Base-by-base conservation (phyloP, 2,329 filamentous ascomycete genomes). In the Fusarium camptoceras region DNA sequence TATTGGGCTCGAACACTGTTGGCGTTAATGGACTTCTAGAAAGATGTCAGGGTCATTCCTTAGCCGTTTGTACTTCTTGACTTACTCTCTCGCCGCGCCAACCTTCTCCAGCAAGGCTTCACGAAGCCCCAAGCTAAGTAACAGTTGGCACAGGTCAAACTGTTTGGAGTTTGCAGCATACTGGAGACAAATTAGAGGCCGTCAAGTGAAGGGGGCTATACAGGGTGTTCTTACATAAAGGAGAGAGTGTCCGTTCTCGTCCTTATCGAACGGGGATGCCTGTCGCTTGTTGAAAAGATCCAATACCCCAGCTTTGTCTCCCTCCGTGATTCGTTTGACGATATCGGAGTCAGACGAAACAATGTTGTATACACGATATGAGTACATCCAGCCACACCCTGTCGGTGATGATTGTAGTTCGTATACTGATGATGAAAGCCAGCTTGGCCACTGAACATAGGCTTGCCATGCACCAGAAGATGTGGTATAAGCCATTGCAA, bases 201-300 rank as follows among this genome's bases (percentile, higher is more conserved):
- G 27, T 28, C 8, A 12, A 28, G 27, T 28, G 27, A 28, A 12
- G 10, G 8, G 8, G 27, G 27, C 27, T 28, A 28, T 28, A 28
- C 4, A 5, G 27, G 3, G 2, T 6, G 2, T 41, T 55, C 69
- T 30, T 20, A 76, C 75, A 39, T 72, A 55, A 28, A 76, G 30
- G 0, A 77, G 58, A 0, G 73, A 72, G 0, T 15, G 0, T 0
- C 75, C 75, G 1, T 18, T 0, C 0, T n/a, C 8, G n/a, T 66
- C 58, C 11, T 48, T 68, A n/a, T 77, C 75, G 18, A 74, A 77
- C 0, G 73, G 75, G 0, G 75, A 76, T 14, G 76, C 76, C 25
- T 69, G 8, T 4, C 64, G 66, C 0, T 14, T 24, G 2, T 9
- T 42, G 22, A 77, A 76, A 3, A 77, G 57, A 7, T 76, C 47